phyloP scores from a whole-genome alignment of 495 filamentous ascomycete species.

The Aspergillus sclerotiicarbonarius region DNA sequence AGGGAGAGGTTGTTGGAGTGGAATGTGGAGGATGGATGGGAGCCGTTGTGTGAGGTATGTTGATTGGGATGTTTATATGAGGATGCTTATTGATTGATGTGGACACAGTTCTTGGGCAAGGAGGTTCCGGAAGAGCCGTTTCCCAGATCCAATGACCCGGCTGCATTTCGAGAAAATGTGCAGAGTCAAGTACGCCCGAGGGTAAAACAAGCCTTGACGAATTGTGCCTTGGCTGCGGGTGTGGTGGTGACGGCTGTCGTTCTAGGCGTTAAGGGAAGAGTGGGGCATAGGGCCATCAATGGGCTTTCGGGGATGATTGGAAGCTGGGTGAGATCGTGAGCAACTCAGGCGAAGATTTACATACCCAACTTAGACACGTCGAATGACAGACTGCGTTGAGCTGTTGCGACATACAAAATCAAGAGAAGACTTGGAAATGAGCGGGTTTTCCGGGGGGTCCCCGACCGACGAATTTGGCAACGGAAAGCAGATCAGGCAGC shows the following conservation, averaged over 20 bases:
- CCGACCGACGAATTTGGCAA: too few species aligned
- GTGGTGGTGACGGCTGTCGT: background rate
- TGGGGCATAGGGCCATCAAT: too few species aligned
- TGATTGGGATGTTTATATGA: background rate
- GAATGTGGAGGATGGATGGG: conserved; percentile 55
- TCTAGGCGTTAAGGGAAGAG: background rate
- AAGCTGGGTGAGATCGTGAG: too few species aligned
- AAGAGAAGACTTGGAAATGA: too few species aligned
- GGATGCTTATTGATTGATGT: background rate
- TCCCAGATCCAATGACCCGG: conserved; percentile 3
- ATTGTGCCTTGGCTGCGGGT: background rate
- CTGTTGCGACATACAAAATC: too few species aligned
- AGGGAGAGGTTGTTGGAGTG: conserved; percentile 51
- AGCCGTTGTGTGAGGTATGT: conserved; percentile 49
- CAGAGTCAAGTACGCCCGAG: background rate
- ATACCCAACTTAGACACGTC: too few species aligned
- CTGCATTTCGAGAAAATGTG: background rate
- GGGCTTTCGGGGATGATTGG: too few species aligned
- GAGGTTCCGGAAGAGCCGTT: conserved; percentile 7
- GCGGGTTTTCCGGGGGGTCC: too few species aligned
- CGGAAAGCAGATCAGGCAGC: too few species aligned
- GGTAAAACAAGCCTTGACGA: background rate
- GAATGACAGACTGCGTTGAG: too few species aligned
- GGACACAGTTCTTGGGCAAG: conserved; percentile 7
- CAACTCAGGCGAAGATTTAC: too few species aligned